Percentiles rank a stretch among this genome's conserved stretches.
Evolutionary conservation across 2,329 filamentous ascomycete genomes (phyloP).

Genomic region (Tolypocladium paradoxum): DNA sequence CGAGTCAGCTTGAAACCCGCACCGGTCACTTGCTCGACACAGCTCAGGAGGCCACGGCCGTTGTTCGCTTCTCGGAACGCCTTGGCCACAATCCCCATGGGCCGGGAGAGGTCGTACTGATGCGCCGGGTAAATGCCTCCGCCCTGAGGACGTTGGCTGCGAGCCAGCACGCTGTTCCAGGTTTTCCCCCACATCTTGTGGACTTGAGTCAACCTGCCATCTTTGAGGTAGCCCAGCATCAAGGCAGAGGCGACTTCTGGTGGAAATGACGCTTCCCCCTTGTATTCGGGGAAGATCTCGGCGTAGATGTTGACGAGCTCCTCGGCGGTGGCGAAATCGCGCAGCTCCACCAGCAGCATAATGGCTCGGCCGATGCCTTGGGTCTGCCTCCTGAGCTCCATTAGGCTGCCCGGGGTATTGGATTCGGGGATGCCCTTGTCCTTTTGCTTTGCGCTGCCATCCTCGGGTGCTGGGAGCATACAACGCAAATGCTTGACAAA

Average conservation of each 20-base stretch:
- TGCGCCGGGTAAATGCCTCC: constrained; percentile 30
- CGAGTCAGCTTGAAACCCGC: constrained; percentile 66
- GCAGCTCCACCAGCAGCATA: constrained; percentile 21
- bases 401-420: constrained; percentile 7
- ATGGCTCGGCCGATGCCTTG: constrained; percentile 21
- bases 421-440: background rate
- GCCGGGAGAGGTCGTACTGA: constrained; percentile 41
- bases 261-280: constrained; percentile 29
- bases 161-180: constrained; percentile 38
- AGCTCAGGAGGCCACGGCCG: constrained; percentile 32
- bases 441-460: background rate
- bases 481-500: constrained; percentile 18
- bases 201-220: constrained; percentile 48
- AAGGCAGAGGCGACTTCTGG: constrained; percentile 49
- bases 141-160: constrained; percentile 10
- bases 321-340: constrained; percentile 42
- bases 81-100: constrained; percentile 39
- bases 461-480: constrained; percentile 2
- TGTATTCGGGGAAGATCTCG: constrained; percentile 24
- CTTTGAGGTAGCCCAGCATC: constrained; percentile 54
- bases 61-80: constrained; percentile 30
- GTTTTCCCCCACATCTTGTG: constrained; percentile 56
- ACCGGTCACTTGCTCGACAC: constrained; percentile 44
- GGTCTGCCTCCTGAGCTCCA: constrained; percentile 15
- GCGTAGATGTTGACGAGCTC: constrained; percentile 46